Conservation (phyloP, 371 early-diverging fungal genomes). For the Syncephalastrum monosporum region DNA sequence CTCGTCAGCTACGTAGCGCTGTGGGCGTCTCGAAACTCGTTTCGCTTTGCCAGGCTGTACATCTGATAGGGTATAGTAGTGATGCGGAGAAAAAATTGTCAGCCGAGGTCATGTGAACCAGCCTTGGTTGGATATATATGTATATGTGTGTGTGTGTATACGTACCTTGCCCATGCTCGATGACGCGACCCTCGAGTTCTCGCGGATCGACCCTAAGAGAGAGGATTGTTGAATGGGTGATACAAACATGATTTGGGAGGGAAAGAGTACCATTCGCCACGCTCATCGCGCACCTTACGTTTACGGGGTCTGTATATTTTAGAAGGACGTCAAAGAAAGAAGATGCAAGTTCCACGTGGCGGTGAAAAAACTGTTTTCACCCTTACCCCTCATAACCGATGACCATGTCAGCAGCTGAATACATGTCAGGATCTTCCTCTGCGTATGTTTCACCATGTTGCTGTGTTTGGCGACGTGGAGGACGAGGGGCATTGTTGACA, state of each 20-base stretch:
- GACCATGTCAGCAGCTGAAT: slow-evolving; percentile 35
- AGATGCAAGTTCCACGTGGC: slow-evolving; percentile 1
- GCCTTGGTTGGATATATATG: slow-evolving; percentile 1
- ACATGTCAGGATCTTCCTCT: slow-evolving; percentile 14
- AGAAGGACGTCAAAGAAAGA: slow-evolving; percentile 1
- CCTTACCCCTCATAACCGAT: slow-evolving; percentile 43
- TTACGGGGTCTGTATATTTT: slow-evolving; percentile 40
- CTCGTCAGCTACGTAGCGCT: slow-evolving; percentile 39
- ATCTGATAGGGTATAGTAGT: background rate
- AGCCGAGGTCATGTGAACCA: background rate
- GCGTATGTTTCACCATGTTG: background rate
- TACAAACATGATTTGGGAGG: background rate
- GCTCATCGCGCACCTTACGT: slow-evolving; percentile 61
- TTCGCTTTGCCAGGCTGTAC: slow-evolving; percentile 29
- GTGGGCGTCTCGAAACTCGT: slow-evolving; percentile 31
- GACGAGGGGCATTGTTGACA: slow-evolving; percentile 35
- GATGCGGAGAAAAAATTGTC: background rate
- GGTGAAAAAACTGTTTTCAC: background rate
- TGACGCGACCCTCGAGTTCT: slow-evolving; percentile 64
- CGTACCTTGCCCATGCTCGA: slow-evolving; percentile 51
- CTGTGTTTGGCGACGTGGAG: slow-evolving; percentile 25
- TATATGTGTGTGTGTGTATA: background rate
- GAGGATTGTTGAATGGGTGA: background rate
- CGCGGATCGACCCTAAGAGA: slow-evolving; percentile 59
- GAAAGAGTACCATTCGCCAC: slow-evolving; percentile 60